These are phyloP conservation scores for Trypanosomatidae sp. DNA, from an alignment of 208 protist species.

Conservation along the genomic window DNA sequence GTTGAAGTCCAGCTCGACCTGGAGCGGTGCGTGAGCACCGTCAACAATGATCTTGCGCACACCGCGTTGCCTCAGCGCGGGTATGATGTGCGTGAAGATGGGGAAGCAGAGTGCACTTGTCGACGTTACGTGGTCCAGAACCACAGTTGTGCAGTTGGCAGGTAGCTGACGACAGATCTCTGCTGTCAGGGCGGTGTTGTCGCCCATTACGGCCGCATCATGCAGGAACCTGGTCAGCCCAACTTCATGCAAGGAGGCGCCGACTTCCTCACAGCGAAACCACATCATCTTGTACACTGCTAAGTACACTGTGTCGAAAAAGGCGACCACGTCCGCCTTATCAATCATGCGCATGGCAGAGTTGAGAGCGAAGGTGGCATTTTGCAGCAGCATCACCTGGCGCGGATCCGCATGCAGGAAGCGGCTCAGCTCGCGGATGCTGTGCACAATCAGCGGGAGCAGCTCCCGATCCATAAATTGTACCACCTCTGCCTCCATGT, in stretches of 20 bases:
- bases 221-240: conserved; percentile 58
- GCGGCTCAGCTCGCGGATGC: conserved; percentile 60
- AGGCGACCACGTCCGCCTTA: conserved; percentile 72
- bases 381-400: conserved; percentile 89
- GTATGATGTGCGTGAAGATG: conserved; percentile 82
- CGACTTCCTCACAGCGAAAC: conserved; percentile 77
- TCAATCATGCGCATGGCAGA: conserved; percentile 77
- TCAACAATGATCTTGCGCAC: conserved; percentile 89
- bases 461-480: conserved; percentile 88
- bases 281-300: conserved; percentile 92
- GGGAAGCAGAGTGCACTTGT: conserved; percentile 81
- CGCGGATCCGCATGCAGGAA: conserved; percentile 72
- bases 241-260: conserved; percentile 66
- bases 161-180: conserved; percentile 69
- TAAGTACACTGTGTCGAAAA: conserved; percentile 85
- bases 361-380: conserved; percentile 90
- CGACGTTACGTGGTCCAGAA: conserved; percentile 91
- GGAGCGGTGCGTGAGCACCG: conserved; percentile 85
- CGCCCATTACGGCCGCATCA: conserved; percentile 60
- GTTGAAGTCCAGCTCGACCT: conserved; percentile 75
- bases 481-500: conserved; percentile 84
- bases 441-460: conserved; percentile 82
- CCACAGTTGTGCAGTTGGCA: conserved; percentile 62
- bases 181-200: conserved; percentile 56
- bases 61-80: conserved; percentile 56